Percentiles rank a stretch among this genome's conserved stretches.
Conservation (phyloP, 306 rosid genomes). For the Crotalaria pallida region DNA sequence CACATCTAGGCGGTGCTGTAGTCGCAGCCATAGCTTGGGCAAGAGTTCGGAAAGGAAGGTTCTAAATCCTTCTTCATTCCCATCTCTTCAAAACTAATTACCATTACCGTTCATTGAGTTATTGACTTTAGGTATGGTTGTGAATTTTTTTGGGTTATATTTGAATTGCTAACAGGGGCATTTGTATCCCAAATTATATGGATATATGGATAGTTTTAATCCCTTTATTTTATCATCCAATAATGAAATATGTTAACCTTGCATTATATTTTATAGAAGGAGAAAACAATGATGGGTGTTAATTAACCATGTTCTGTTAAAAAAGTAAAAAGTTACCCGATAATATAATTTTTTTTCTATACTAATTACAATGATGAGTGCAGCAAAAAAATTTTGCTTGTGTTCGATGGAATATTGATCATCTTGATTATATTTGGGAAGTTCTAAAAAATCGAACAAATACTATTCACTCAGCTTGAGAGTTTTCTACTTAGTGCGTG, state of each 20-base stretch:
- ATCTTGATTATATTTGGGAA: no score
- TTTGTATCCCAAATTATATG: neutral
- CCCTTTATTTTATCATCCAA: no score
- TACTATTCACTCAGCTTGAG: no score
- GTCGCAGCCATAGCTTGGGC: slow-evolving; percentile 90
- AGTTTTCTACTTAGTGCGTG: no score
- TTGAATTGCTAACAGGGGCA: neutral
- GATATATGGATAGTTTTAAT: no score
- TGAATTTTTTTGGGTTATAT: neutral
- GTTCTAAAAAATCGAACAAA: no score
- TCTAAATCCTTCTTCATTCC: slow-evolving; percentile 34
- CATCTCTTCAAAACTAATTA: neutral
- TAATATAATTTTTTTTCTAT: no score
- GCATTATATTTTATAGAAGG: neutral
- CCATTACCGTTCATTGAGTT: neutral
- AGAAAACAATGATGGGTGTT: neutral
- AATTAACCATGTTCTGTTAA: no score
- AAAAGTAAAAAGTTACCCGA: no score
- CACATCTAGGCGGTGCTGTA: slow-evolving; percentile 85
- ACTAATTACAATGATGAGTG: no score
- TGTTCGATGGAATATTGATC: no score
- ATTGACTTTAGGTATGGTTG: neutral
- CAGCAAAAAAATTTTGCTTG: no score
- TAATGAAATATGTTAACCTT: neutral
- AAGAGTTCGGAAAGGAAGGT: slow-evolving; percentile 60